Conservation (phyloP, 176 grass and related monocot species). For the Elaeis guineensis region DNA sequence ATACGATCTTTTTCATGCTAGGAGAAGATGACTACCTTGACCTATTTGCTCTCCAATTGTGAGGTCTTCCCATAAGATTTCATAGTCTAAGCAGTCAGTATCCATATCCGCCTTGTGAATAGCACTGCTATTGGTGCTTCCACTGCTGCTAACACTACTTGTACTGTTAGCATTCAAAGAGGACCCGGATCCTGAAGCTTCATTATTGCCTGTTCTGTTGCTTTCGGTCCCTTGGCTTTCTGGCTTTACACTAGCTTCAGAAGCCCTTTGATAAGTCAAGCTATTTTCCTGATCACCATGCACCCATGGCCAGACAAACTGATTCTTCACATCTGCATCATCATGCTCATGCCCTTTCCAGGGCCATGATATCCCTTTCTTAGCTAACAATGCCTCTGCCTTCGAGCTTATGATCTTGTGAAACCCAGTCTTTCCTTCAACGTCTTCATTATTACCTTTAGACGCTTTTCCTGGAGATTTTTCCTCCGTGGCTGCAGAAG, state of each 20-base stretch:
- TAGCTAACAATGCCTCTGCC: constrained; percentile 78
- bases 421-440: constrained; percentile 57
- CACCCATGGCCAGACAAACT: constrained; percentile 50
- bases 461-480: constrained; percentile 41
- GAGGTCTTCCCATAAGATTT: constrained; percentile 98
- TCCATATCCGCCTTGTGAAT: constrained; percentile 83
- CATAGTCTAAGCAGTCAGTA: constrained; percentile 91
- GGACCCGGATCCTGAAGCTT: constrained; percentile 76
- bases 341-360: constrained; percentile 84
- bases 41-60: constrained; percentile 87
- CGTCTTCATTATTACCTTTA: constrained; percentile 45
- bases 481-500: constrained; percentile 16
- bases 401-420: constrained; percentile 87
- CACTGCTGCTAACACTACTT: constrained; percentile 89
- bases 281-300: constrained; percentile 63
- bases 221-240: constrained; percentile 39
- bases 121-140: constrained; percentile 76
- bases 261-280: constrained; percentile 34
- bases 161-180: constrained; percentile 90
- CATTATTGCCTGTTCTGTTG: constrained; percentile 44
- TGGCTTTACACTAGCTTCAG: constrained; percentile 36
- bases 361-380: constrained; percentile 80
- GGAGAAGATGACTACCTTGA: constrained; percentile 61
- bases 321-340: constrained; percentile 42
- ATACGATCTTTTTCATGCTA: too few species aligned